phyloP scores from a whole-genome alignment of 2,329 filamentous ascomycete genomes.

The Colletotrichum sp. region DNA sequence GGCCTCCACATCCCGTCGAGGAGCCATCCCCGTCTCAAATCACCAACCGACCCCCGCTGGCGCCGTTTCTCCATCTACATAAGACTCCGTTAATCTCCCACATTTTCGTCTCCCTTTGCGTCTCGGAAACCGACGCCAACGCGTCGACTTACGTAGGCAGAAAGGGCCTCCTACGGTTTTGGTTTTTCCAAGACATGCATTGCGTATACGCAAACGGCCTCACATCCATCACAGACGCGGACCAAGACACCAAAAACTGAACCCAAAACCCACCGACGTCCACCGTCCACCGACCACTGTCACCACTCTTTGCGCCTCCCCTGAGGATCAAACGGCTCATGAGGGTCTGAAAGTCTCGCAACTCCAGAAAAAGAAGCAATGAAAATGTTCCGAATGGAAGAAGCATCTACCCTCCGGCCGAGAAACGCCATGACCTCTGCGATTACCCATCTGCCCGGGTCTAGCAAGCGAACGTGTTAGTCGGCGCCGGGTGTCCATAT shows the following conservation, averaged over 20 bases:
- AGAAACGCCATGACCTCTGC: background rate
- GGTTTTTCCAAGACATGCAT: background rate
- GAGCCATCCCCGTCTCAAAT: slow-evolving; percentile 2
- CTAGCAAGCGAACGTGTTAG: background rate
- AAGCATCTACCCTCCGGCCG: background rate
- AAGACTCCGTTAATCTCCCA: slow-evolving; percentile 13
- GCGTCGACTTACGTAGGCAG: slow-evolving; percentile 6
- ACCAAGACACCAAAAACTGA: background rate
- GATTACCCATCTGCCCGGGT: background rate
- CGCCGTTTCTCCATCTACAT: background rate
- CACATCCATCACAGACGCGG: background rate
- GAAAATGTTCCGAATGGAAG: background rate
- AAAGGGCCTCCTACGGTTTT: background rate
- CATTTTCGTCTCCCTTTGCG: background rate
- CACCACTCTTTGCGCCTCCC: background rate
- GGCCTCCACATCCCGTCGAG: slow-evolving; percentile 8
- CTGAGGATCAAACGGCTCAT: background rate
- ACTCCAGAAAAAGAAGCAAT: background rate
- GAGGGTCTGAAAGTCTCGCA: background rate
- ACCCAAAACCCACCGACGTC: background rate
- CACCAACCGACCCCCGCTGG: background rate
- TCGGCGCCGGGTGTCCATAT: background rate
- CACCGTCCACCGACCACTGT: background rate
- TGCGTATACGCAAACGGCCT: background rate
- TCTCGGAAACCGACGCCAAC: slow-evolving; percentile 6